A percentile compares a stretch with the other conserved stretches of the same genome.
Conservation (phyloP, 495 filamentous ascomycete genomes). For the Neurospora tetrasperma region DNA sequence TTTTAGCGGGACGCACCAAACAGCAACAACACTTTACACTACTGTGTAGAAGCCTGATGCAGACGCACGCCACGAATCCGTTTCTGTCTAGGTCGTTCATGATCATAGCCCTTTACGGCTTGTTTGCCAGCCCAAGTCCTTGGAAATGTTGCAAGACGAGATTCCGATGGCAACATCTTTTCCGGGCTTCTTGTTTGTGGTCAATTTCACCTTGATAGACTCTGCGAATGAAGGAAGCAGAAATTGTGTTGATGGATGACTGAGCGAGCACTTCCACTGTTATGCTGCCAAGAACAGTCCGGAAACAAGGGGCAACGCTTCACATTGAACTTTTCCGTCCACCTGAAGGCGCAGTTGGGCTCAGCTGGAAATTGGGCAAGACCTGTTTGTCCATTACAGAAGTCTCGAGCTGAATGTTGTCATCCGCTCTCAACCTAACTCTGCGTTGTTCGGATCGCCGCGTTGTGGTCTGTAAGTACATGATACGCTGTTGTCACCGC, state of each 20-base stretch:
- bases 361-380: not conserved
- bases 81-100: not conserved
- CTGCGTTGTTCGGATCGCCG: not conserved
- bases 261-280: not conserved
- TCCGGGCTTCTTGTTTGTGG: not conserved
- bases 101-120: not conserved
- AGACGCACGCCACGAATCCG: not conserved
- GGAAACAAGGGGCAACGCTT: not conserved
- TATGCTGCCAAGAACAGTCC: not conserved
- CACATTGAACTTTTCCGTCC: not conserved
- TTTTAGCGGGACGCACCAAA: not conserved
- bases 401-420: not conserved
- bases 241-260: not conserved
- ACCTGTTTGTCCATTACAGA: not conserved
- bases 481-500: not conserved
- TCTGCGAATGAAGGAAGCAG: not conserved
- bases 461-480: not conserved
- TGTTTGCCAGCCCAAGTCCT: not conserved
- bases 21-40: not conserved
- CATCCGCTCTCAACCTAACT: not conserved
- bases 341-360: not conserved
- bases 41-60: not conserved
- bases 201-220: not conserved
- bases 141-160: not conserved
- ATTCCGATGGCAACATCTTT: not conserved